Base-by-base conservation (phyloP, 768 basidiomycete genomes). In the Agaricus subrufescens region DNA sequence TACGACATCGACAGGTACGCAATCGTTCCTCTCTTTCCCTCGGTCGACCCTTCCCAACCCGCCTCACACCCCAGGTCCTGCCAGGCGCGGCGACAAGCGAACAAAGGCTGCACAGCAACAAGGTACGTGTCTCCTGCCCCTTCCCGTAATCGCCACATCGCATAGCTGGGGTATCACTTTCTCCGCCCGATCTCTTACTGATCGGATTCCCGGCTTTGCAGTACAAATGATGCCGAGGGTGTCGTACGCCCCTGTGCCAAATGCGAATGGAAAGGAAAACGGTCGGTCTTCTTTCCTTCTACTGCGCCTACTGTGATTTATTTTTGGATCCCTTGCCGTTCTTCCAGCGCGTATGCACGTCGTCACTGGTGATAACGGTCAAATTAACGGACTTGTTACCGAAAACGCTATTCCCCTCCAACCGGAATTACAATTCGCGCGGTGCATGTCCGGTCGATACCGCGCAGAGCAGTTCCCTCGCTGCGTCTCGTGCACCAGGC, bases 361-460 rank as follows among this genome's bases (percentile, higher is more conserved):
- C 31, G 58, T 54, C 51, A 56, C 56, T 50, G 45, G 58, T 7
- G 57, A 63, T 11, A 47, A 34, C 37, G 55, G 55, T n/a, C 48
- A 44, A 42, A 50, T 56, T 19, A 56, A 56, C 23, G 55, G 55
- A 4, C 55, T 56, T 15, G 55, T 56, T 26, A 56, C 55, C 26
- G 55, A 56, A 50, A 56, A 56, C 25, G 55, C 55, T 5, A 50
- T 50, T 29, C 55, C 55, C 8, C 69, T 83, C 39, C 74, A 81
- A 43, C 83, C 85, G 3, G 90, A 92, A 64, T 73, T 87, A 26
- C 90, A 92, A 57, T 85, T 83, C 58, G 85, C 89, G 2, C 81
- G 90, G 4, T 92, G 90, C 72, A 92, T 92, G 90, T 90, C 89
- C 0, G 87, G 83, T 62, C 79, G 87, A 47, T 91, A 91, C 67